A percentile compares a stretch with the other conserved stretches of the same genome.
Evolutionary conservation across 2,329 filamentous ascomycete genomes (phyloP).

Genomic region (Biscogniauxia mediterranea): DNA sequence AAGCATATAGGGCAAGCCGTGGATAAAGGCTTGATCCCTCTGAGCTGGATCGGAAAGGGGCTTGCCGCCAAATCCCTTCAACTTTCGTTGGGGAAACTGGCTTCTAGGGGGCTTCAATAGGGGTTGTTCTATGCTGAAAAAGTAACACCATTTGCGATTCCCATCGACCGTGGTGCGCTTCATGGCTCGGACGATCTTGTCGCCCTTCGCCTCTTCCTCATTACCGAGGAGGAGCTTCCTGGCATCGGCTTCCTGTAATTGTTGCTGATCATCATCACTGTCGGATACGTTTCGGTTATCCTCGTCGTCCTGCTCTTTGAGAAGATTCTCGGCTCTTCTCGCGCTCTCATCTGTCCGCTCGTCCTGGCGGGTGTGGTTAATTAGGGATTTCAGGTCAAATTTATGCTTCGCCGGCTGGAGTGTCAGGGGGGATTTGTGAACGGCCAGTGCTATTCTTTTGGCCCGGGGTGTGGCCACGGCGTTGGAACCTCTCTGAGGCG

Average conservation of each 20-base stretch:
- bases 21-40: conserved; percentile 59
- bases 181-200: conserved; percentile 44
- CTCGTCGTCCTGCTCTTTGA: conserved; percentile 22
- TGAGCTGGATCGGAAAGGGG: conserved; percentile 48
- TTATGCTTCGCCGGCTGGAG: conserved; percentile 53
- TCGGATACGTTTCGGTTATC: conserved; percentile 25
- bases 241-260: conserved; percentile 42
- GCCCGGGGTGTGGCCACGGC: conserved; percentile 43
- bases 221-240: conserved; percentile 37
- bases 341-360: conserved; percentile 57
- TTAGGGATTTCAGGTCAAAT: conserved; percentile 61
- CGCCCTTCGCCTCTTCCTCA: conserved; percentile 27
- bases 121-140: conserved; percentile 43
- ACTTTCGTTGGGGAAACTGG: conserved; percentile 38
- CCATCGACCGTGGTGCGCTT: conserved; percentile 45
- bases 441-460: conserved; percentile 43
- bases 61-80: conserved; percentile 42
- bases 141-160: conserved; percentile 44
- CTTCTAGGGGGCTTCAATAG: conserved; percentile 23
- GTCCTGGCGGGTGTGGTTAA: conserved; percentile 58
- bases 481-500: conserved; percentile 19
- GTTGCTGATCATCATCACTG: conserved; percentile 34
- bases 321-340: conserved; percentile 39
- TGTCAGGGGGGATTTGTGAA: conserved; percentile 47
- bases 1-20: conserved; percentile 59